These are phyloP conservation scores for Tylopilus sp. DNA, from an alignment of 768 basidiomycete species.

Conservation along the genomic window DNA sequence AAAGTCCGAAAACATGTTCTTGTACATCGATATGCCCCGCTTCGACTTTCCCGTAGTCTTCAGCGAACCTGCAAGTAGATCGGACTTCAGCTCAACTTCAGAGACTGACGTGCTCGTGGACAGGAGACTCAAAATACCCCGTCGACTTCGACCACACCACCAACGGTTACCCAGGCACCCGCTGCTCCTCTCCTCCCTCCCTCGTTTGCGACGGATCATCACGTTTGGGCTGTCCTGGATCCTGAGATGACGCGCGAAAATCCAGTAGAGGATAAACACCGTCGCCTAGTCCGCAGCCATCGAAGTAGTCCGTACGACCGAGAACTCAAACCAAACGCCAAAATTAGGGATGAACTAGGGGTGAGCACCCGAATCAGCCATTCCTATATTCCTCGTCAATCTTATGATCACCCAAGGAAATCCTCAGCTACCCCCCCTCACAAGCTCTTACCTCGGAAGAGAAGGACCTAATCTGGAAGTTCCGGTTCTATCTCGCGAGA, in stretches of 20 bases:
- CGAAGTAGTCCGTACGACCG: constrained; percentile 92
- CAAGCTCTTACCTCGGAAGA: constrained; percentile 84
- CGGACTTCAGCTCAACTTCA: background rate
- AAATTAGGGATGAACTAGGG: constrained; percentile 88
- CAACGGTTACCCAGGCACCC: constrained; percentile 42
- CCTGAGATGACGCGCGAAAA: constrained; percentile 91
- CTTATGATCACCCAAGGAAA: constrained; percentile 52
- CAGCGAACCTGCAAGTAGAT: constrained; percentile 70
- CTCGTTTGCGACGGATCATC: constrained; percentile 58
- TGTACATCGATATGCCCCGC: constrained; percentile 92
- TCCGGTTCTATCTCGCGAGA: constrained; percentile 92
- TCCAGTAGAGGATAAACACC: constrained; percentile 96
- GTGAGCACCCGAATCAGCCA: constrained; percentile 50
- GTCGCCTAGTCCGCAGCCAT: constrained; percentile 90
- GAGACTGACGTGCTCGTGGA: background rate
- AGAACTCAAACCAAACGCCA: constrained; percentile 95
- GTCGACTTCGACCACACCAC: constrained; percentile 40
- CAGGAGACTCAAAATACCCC: constrained; percentile 43
- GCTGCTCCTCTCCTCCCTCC: constrained; percentile 39
- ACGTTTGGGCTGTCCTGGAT: constrained; percentile 86
- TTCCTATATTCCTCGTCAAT: no score
- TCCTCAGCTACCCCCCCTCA: constrained; percentile 89
- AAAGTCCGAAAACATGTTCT: constrained; percentile 90
- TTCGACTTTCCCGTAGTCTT: constrained; percentile 98
- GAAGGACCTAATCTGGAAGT: constrained; percentile 97